Conservation (phyloP, 2,329 filamentous ascomycete species). For the Fusarium stilboides region DNA sequence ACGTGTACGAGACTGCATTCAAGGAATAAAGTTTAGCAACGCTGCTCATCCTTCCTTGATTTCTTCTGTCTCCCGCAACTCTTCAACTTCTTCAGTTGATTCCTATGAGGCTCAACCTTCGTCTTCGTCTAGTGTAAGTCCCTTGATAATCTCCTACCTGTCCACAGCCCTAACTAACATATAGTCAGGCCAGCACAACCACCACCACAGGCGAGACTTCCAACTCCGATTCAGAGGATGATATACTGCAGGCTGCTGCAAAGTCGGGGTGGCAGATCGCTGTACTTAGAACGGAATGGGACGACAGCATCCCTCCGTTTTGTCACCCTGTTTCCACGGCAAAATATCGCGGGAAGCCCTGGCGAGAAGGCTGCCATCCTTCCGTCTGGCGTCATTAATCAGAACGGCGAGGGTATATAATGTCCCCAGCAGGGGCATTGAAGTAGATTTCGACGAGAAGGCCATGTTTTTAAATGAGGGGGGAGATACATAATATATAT, state of each 20-base stretch:
- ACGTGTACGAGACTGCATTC: neutral
- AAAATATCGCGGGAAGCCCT: neutral
- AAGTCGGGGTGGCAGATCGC: neutral
- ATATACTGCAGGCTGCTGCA: neutral
- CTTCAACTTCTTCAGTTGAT: neutral
- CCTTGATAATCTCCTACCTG: neutral
- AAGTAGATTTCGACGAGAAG: neutral
- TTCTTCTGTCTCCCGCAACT: neutral
- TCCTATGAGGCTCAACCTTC: neutral
- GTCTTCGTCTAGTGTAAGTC: constrained; percentile 1
- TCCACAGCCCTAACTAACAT: neutral
- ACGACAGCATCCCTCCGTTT: neutral
- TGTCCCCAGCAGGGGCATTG: neutral
- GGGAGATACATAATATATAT: too few species aligned
- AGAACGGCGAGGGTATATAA: neutral
- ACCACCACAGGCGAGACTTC: neutral
- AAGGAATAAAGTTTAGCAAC: neutral
- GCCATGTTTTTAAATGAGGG: neutral
- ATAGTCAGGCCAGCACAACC: neutral
- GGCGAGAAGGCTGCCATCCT: neutral
- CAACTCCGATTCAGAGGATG: too few species aligned
- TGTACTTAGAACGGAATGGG: neutral
- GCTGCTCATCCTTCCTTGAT: neutral
- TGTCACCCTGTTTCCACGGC: neutral
- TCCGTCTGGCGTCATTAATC: neutral